Conservation (phyloP, 2,329 filamentous ascomycete genomes). For the Aureobasidium zeae region DNA sequence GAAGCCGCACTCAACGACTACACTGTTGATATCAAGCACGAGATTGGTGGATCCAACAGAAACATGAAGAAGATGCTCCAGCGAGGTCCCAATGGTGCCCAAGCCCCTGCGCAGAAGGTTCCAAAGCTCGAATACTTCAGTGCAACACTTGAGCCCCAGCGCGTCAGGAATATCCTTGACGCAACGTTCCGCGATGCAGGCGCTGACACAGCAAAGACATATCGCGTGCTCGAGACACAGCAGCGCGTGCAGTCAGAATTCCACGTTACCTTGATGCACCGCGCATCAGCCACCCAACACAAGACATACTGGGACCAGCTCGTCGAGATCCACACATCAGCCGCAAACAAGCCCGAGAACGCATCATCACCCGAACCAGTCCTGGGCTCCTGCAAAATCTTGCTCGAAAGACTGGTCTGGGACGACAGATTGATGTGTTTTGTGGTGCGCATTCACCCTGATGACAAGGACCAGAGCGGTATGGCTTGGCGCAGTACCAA, state of each 20-base stretch:
- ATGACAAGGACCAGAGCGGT: slow-evolving; percentile 40
- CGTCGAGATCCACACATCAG: slow-evolving; percentile 44
- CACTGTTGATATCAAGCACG: slow-evolving; percentile 64
- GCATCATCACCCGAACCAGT: slow-evolving; percentile 40
- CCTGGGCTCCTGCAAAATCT: slow-evolving; percentile 56
- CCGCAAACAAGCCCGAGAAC: slow-evolving; percentile 25
- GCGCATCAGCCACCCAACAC: slow-evolving; percentile 50
- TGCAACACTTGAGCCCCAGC: slow-evolving; percentile 44
- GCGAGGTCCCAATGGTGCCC: slow-evolving; percentile 9
- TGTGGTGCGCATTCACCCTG: slow-evolving; percentile 57
- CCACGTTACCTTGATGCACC: slow-evolving; percentile 90
- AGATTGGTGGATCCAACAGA: slow-evolving; percentile 51
- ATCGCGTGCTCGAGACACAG: slow-evolving; percentile 61
- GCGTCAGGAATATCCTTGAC: slow-evolving; percentile 53
- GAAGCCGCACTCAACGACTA: slow-evolving; percentile 67
- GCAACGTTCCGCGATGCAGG: slow-evolving; percentile 54
- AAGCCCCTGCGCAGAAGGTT: slow-evolving; percentile 22
- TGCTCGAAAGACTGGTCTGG: slow-evolving; percentile 63
- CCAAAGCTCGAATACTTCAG: slow-evolving; percentile 57
- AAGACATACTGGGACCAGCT: slow-evolving; percentile 71
- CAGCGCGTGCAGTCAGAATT: slow-evolving; percentile 75
- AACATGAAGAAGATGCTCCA: slow-evolving; percentile 24
- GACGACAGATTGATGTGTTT: slow-evolving; percentile 85
- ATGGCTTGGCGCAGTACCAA: slow-evolving; percentile 57
- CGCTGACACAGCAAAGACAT: slow-evolving; percentile 55